Conservation (phyloP, 768 basidiomycete genomes). For the Tricholoma flavovirens region DNA sequence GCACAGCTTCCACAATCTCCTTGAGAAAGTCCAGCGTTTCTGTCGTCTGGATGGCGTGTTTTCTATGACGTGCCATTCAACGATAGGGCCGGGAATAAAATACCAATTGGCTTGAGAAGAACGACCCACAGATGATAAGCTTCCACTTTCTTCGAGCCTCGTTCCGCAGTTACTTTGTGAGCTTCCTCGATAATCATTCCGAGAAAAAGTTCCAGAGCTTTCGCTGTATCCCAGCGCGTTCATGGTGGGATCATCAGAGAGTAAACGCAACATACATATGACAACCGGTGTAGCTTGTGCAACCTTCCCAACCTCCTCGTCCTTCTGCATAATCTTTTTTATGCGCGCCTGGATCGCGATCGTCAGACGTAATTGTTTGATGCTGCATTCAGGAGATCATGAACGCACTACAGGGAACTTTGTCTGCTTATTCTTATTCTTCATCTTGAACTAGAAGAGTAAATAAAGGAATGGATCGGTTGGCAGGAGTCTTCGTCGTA, state of each 20-base stretch:
- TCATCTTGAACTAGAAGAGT: constrained; percentile 41
- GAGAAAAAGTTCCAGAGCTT: constrained; percentile 91
- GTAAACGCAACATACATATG: constrained; percentile 69
- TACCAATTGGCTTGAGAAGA: background rate
- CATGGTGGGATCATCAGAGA: background rate
- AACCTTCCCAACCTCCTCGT: constrained; percentile 98
- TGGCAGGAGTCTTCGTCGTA: background rate
- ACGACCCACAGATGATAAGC: constrained; percentile 84
- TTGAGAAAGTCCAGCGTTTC: constrained; percentile 92
- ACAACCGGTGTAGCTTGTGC: constrained; percentile 95
- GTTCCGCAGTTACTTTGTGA: constrained; percentile 67
- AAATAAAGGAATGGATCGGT: background rate
- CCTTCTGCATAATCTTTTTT: constrained; percentile 99
- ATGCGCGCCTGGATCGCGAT: constrained; percentile 71
- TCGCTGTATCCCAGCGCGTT: constrained; percentile 47
- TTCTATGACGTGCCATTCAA: constrained; percentile 42
- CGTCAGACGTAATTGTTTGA: constrained; percentile 1
- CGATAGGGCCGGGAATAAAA: background rate
- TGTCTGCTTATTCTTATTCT: constrained; percentile 87
- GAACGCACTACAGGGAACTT: constrained; percentile 82
- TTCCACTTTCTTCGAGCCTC: constrained; percentile 86
- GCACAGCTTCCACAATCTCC: constrained; percentile 81
- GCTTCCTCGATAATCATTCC: constrained; percentile 78
- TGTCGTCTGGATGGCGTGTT: constrained; percentile 84
- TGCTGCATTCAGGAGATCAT: background rate